Evolutionary conservation across 306 rosid genomes (phyloP), one percentile per base, ranked within the genome.

Genomic region (Carpinus fangiana): DNA sequence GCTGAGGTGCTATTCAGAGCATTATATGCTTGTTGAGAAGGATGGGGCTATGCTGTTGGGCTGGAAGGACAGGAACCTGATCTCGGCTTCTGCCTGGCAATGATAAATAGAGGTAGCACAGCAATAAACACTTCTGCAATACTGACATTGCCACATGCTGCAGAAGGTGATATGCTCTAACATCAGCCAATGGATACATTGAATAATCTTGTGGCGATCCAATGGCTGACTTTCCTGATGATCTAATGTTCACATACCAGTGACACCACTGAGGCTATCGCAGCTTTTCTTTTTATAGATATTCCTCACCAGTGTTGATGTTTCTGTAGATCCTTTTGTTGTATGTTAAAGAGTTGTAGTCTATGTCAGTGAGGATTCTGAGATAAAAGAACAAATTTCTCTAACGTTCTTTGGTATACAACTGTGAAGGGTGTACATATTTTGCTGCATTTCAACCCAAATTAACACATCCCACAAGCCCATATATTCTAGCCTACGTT

Each of bases 31-130:
- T 7, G 86, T 83, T 50, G 98, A 95, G 88, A 93, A 82, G 74
- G 97, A 91, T 73, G 96, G 97, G n/a, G 96, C 97, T 2, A 92
- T 95, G 98, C 85, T 93, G 43, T 80, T 95, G 82, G 96, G 98
- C 5, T 95, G 98, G 99, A 95, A 90, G 79, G 83, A 85, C 69
- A 88, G 98, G 83, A 95, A 86, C 84, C 78, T 95, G 82, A 87
- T 91, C 74, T 91, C 98, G 23, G 98, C 99, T 79, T 95, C 98
- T 23, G 96, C 99, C 17, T 95, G 98, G 99, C 85, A 84, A 34
- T 95, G 88, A 88, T 67, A 65, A 41, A 76, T 62, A 65, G 34
- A 47, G 47, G 79, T 77, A 61, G 80, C 59, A 64, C 79, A 48
- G 79, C 62, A 74, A 79, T 70, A 76, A 62, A 61, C 5, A 77